phyloP scores from a whole-genome alignment of 371 early-diverging fungal genomes.

The Apophysomyces ossiformis region DNA sequence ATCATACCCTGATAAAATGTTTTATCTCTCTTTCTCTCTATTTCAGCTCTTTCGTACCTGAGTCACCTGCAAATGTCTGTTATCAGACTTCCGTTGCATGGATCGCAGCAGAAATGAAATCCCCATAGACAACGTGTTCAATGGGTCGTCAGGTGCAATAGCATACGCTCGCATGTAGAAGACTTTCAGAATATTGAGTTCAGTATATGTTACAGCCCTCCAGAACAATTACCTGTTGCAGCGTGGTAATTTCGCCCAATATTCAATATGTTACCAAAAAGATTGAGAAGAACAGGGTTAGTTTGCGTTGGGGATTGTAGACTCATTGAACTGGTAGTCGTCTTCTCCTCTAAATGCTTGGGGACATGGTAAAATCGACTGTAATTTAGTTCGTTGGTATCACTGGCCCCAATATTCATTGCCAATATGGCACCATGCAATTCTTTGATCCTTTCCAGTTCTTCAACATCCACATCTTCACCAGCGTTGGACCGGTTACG shows the following conservation, averaged over 20 bases:
- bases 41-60: conserved; percentile 41
- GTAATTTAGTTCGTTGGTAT: conserved; percentile 21
- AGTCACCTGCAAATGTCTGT: conserved; percentile 71
- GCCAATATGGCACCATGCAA: conserved; percentile 23
- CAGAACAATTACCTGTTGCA: conserved; percentile 59
- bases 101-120: conserved; percentile 66
- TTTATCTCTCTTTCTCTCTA: neutral
- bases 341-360: neutral
- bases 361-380: conserved; percentile 26
- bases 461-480: conserved; percentile 6
- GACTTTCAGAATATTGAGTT: conserved; percentile 39
- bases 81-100: conserved; percentile 70
- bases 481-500: conserved; percentile 1
- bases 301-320: conserved; percentile 12
- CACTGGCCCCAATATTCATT: conserved; percentile 27
- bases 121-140: conserved; percentile 68
- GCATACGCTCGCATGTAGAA: conserved; percentile 67
- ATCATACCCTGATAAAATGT: conserved; percentile 56
- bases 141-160: conserved; percentile 63
- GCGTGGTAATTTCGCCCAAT: conserved; percentile 56
- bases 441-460: conserved; percentile 24
- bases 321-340: neutral
- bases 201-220: neutral
- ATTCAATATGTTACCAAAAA: conserved; percentile 68
- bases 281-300: conserved; percentile 52